Percentiles rank a stretch among this genome's conserved stretches.
phyloP scores from a whole-genome alignment of 148 eudicot species.

The Silene conica region DNA sequence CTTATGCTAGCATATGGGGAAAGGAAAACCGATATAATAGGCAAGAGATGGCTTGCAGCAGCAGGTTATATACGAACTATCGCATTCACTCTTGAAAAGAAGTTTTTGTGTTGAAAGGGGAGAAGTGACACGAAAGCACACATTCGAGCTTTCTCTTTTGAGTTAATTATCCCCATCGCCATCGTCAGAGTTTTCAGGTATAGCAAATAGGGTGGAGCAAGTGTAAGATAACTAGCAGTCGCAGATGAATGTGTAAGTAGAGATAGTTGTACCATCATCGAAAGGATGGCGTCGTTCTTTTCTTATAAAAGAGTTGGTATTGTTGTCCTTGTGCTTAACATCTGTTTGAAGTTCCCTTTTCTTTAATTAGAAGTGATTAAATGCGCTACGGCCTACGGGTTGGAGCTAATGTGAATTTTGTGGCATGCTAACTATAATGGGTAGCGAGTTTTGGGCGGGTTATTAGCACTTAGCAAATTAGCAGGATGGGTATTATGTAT shows the following conservation, averaged over 20 bases:
- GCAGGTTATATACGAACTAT: slow-evolving; percentile 1
- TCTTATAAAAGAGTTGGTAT: slow-evolving; percentile 14
- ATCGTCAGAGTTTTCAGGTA: slow-evolving; percentile 3
- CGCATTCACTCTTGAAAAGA: neutral
- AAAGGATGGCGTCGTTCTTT: slow-evolving; percentile 23
- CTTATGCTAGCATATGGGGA: slow-evolving; percentile 15
- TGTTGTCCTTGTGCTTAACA: slow-evolving; percentile 9
- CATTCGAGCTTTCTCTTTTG: neutral
- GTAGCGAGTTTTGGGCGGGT: too few relatives aligned
- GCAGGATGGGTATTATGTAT: too few relatives aligned
- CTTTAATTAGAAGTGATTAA: neutral
- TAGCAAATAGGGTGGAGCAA: slow-evolving; percentile 20
- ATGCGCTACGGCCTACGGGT: neutral
- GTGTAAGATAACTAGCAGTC: slow-evolving; percentile 31
- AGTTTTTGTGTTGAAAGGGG: neutral
- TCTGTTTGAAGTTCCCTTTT: slow-evolving; percentile 20
- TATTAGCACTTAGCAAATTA: too few relatives aligned
- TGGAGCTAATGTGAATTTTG: neutral
- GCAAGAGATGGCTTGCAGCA: slow-evolving; percentile 11
- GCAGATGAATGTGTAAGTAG: slow-evolving; percentile 28
- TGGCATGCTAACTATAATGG: too few relatives aligned
- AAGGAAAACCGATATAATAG: neutral
- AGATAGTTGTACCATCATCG: slow-evolving; percentile 26
- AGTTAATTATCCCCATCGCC: neutral
- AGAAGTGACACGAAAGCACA: slow-evolving; percentile 9